Base-by-base conservation (phyloP, 2,329 filamentous ascomycete genomes). In the Hypoxylon sp. region DNA sequence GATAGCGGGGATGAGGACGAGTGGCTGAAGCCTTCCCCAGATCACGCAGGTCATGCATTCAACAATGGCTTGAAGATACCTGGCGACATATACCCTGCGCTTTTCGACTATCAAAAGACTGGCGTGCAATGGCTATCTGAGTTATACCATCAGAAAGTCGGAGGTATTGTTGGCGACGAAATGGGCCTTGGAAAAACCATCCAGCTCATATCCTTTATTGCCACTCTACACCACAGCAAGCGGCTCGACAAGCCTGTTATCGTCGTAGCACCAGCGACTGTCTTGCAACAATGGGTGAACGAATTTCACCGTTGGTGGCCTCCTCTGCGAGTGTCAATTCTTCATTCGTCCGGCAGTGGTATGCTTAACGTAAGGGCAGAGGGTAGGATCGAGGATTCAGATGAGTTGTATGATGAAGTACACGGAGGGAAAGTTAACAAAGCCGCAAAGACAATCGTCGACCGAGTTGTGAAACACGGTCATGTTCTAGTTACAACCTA, bases 261-360 rank as follows among this genome's bases (percentile, higher is more conserved):
- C 66, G 88, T 99, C 6, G 94, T 99, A 3, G 94, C 94, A 55
- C 96, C 96, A 1, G 95, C 95, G 2, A 99, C 96, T 0, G 92
- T 99, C 24, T 91, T 99, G 82, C 92, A 93, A 68, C 96, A 99
- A 78, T 99, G 96, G 96, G 96, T 98, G 11, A 97, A 97, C 71
- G 96, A 99, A 77, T 98, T 99, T 74, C 97, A 99, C 80, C 90
- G 91, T 11, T 99, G 97, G 97, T 99, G 97, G 97, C 96, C 96
- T n/a, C 91, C 96, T n/a, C 84, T 99, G 32, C 89, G 97, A 46
- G 96, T 99, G 4, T 97, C 94, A 0, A 98, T 99, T 68, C 80
- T 99, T 53, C 96, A 99, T 78, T 93, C 93, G 0, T 98, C 96
- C 3, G 96, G 96, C 2, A 98, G 94, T 78, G 97, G 96, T 17